These are phyloP conservation scores for Alternaria gansuensis DNA, from an alignment of 2,329 filamentous ascomycete genomes.

Conservation along the genomic window DNA sequence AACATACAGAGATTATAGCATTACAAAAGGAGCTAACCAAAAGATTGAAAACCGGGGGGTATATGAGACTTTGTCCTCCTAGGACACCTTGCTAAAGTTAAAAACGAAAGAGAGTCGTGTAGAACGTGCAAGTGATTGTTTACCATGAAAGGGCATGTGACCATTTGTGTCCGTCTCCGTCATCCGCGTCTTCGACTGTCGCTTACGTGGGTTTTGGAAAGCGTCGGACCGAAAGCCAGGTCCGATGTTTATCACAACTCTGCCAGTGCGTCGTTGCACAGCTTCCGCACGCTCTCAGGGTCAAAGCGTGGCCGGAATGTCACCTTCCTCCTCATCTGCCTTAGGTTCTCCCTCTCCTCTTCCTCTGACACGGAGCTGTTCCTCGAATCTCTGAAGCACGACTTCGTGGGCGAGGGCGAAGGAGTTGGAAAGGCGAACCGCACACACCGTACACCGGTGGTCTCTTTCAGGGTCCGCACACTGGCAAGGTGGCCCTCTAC, in stretches of 20 bases:
- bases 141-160: background rate
- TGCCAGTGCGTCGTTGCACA: slow-evolving; percentile 44
- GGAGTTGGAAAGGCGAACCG: slow-evolving; percentile 30
- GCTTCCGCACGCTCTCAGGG: slow-evolving; percentile 33
- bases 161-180: background rate
- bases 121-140: background rate
- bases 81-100: slow-evolving; percentile 5
- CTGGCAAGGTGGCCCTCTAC: slow-evolving; percentile 40
- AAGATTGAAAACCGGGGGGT: background rate
- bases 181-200: background rate
- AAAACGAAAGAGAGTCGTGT: background rate
- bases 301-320: slow-evolving; percentile 45
- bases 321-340: slow-evolving; percentile 28
- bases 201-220: background rate
- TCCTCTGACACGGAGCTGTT: slow-evolving; percentile 18
- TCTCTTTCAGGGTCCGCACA: slow-evolving; percentile 37
- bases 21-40: background rate
- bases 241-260: slow-evolving; percentile 31
- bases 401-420: slow-evolving; percentile 27
- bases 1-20: background rate
- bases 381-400: slow-evolving; percentile 8
- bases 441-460: slow-evolving; percentile 17
- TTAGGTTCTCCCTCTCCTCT: slow-evolving; percentile 24
- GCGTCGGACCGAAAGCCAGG: background rate
- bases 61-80: slow-evolving; percentile 9